A percentile compares a stretch with the other conserved stretches of the same genome.
Conservation (phyloP, 495 filamentous ascomycete species). For the Trichoderma parareesei region DNA sequence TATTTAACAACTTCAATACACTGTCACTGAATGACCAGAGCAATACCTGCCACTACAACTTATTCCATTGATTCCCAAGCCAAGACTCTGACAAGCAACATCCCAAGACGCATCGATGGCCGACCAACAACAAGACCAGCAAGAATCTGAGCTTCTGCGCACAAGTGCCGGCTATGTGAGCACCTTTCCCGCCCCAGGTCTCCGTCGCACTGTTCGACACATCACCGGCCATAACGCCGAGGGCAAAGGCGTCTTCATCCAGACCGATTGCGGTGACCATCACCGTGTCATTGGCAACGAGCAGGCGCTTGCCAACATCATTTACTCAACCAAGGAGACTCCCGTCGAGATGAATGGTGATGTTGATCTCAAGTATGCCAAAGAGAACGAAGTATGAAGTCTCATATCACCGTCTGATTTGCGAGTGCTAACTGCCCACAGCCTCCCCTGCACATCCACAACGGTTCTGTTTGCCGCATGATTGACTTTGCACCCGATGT, state of each 20-base stretch:
- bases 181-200: constrained; percentile 16
- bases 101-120: background rate
- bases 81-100: background rate
- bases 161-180: constrained; percentile 6
- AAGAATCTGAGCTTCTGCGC: background rate
- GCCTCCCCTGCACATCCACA: constrained; percentile 4
- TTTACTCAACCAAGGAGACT: constrained; percentile 46
- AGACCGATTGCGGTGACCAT: constrained; percentile 13
- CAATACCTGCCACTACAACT: background rate
- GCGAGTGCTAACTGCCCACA: background rate
- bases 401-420: background rate
- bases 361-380: constrained; percentile 28
- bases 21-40: background rate
- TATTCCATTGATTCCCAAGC: background rate
- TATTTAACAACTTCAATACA: background rate
- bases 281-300: constrained; percentile 19
- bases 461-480: constrained; percentile 39
- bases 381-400: constrained; percentile 17
- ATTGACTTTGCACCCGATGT: constrained; percentile 43
- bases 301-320: constrained; percentile 23
- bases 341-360: constrained; percentile 31
- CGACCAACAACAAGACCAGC: background rate
- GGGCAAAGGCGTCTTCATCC: constrained; percentile 27
- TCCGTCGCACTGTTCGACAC: constrained; percentile 18
- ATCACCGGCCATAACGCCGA: constrained; percentile 33